phyloP scores from a whole-genome alignment of 306 rosid genomes.

The Sicyos baderoa region DNA sequence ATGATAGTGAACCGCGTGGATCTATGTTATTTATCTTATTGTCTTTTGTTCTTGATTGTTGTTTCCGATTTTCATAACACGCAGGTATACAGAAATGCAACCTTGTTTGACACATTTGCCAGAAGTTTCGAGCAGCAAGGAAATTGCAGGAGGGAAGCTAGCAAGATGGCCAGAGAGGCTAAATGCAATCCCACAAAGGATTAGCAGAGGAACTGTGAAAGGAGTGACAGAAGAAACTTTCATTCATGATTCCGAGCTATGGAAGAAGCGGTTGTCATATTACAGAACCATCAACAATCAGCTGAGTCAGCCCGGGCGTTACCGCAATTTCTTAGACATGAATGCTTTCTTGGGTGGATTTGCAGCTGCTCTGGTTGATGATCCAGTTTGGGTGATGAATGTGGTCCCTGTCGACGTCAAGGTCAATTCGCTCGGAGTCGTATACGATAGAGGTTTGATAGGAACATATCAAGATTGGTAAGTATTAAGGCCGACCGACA shows the following conservation, averaged over 20 bases:
- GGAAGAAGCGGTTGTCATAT: constrained; percentile 57
- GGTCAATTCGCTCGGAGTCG: constrained; percentile 59
- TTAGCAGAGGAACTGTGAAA: constrained; percentile 42
- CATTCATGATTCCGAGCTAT: constrained; percentile 37
- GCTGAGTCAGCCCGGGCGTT: constrained; percentile 50
- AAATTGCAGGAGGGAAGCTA: constrained; percentile 58
- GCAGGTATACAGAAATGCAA: constrained; percentile 65
- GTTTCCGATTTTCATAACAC: too few relatives aligned
- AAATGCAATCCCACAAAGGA: constrained; percentile 57
- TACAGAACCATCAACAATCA: constrained; percentile 46
- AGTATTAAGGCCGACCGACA: not conserved
- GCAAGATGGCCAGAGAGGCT: constrained; percentile 63
- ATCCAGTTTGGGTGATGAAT: constrained; percentile 89
- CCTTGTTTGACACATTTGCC: constrained; percentile 68
- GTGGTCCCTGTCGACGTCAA: constrained; percentile 59
- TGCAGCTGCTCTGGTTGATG: constrained; percentile 49
- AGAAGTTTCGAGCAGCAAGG: constrained; percentile 39
- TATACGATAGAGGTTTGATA: constrained; percentile 64
- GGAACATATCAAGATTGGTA: constrained; percentile 82
- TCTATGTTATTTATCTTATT: too few relatives aligned
- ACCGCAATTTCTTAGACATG: constrained; percentile 75
- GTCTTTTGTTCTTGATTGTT: too few relatives aligned
- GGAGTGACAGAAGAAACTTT: constrained; percentile 40
- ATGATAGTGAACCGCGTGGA: too few relatives aligned
- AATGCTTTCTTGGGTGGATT: constrained; percentile 78